Percentiles rank a stretch among this genome's conserved stretches.
Evolutionary conservation across 192 early-diverging fungal genomes (phyloP).

Genomic region (Rhizoclosmatium sp.): DNA sequence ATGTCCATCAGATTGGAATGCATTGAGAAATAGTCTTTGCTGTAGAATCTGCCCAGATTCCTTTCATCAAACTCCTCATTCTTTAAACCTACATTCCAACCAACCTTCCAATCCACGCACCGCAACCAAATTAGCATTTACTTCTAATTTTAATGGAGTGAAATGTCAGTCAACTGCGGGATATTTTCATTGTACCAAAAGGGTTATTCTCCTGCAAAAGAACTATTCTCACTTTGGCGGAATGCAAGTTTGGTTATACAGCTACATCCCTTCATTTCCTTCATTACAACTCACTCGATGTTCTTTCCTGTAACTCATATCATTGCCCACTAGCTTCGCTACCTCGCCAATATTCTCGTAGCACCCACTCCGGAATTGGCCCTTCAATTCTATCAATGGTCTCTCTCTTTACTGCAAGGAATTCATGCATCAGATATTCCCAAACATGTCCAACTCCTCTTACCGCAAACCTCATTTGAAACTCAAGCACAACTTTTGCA

Average conservation of each 20-base stretch:
- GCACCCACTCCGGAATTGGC: constrained; percentile 59
- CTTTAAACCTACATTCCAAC: too few species aligned
- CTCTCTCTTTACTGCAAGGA: constrained; percentile 3
- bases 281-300: neutral
- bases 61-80: too few species aligned
- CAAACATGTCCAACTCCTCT: constrained; percentile 51
- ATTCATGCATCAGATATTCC: constrained; percentile 5
- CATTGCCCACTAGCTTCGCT: constrained; percentile 22
- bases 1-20: too few species aligned
- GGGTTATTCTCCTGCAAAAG: too few species aligned
- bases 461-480: constrained; percentile 3
- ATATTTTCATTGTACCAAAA: neutral
- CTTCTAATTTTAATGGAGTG: too few species aligned
- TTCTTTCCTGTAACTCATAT: neutral
- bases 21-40: too few species aligned
- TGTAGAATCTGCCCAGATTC: too few species aligned
- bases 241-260: neutral
- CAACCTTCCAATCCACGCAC: too few species aligned
- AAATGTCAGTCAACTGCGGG: neutral
- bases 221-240: too few species aligned
- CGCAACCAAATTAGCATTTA: too few species aligned
- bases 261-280: constrained; percentile 2
- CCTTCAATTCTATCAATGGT: constrained; percentile 43
- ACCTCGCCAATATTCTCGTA: constrained; percentile 45
- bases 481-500: constrained; percentile 40